phyloP scores from a whole-genome alignment of 2,329 filamentous ascomycete species.

The Cladosporium sp. region DNA sequence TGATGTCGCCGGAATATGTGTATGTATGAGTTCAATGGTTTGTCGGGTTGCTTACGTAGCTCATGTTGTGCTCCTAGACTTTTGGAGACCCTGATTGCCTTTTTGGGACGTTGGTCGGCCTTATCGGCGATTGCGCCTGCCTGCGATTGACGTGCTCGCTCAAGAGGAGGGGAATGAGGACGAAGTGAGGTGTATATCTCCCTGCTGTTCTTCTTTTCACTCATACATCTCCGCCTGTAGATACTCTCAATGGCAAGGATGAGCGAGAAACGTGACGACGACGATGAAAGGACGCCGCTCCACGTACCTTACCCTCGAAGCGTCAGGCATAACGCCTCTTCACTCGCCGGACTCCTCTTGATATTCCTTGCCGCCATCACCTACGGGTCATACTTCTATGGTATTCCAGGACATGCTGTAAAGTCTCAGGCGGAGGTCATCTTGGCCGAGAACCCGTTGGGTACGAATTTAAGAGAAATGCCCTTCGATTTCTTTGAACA shows the following conservation, averaged over 20 bases:
- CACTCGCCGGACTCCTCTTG: slow-evolving; percentile 7
- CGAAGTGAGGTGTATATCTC: background rate
- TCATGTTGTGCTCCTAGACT: background rate
- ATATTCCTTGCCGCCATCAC: slow-evolving; percentile 14
- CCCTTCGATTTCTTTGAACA: background rate
- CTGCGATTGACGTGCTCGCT: background rate
- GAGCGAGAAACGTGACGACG: background rate
- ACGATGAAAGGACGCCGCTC: slow-evolving; percentile 6
- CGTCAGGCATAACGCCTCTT: background rate
- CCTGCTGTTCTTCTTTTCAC: background rate
- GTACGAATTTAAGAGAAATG: background rate
- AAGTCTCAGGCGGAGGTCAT: slow-evolving; percentile 22
- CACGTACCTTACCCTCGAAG: background rate
- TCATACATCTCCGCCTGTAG: background rate
- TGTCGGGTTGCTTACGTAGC: background rate
- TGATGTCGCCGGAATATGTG: background rate
- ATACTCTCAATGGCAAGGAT: background rate
- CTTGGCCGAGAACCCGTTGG: slow-evolving; percentile 32
- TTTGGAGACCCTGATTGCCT: slow-evolving; percentile 11
- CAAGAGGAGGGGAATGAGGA: background rate
- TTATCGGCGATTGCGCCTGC: slow-evolving; percentile 2
- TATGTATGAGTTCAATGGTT: background rate
- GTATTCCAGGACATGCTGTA: background rate
- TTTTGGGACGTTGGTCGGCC: background rate
- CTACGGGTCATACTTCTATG: slow-evolving; percentile 18